Evolutionary conservation across 495 filamentous ascomycete genomes (phyloP), one percentile per base, ranked within the genome.

Genomic region (Apodospora peruviana): DNA sequence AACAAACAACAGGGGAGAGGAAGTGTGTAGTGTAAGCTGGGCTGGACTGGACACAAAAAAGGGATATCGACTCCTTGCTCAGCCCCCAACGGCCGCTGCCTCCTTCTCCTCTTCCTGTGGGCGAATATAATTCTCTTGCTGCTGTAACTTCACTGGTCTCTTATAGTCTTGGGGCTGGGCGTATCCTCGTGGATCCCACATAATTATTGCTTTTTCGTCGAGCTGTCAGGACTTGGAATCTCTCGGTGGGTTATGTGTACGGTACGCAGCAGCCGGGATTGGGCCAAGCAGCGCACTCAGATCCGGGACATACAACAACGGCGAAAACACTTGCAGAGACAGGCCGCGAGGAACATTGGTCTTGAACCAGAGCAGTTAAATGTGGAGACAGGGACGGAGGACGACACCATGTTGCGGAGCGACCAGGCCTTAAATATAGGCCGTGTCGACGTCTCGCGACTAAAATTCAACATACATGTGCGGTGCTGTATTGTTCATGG

Each of bases 151-250:
- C 51, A 50, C 54, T 48, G 51, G 36, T 34, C 10, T 50, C 7
- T 48, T 40, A 45, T 40, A 47, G 46, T 47, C 45, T 50, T 29
- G 36, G 23, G 36, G 45, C 19, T 42, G 52, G 16, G 45, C 37
- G 38, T 44, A 51, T 43, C 40, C 49, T 52, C 47, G 56, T 37
- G 11, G 17, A 45, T 57, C 36, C 41, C 47, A 46, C 53, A 55
- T 51, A 46, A 35, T 45, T 48, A 47, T 44, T 46, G 48, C 45
- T 36, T 41, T 52, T 53, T 42, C 39, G n/a, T 44, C 32, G n/a
- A n/a, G n/a, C n/a, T n/a, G 43, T 50, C 37, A 42, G 27, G 16
- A n/a, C 38, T 18, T 7, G 17, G 17, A 32, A 29, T 27, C 37
- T 7, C 7, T 7, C 27, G 27, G 27, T 7, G 27, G 27, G 27